These are phyloP conservation scores for Eryngium alpinum DNA, from an alignment of 140 eudicot species.

Conservation along the genomic window DNA sequence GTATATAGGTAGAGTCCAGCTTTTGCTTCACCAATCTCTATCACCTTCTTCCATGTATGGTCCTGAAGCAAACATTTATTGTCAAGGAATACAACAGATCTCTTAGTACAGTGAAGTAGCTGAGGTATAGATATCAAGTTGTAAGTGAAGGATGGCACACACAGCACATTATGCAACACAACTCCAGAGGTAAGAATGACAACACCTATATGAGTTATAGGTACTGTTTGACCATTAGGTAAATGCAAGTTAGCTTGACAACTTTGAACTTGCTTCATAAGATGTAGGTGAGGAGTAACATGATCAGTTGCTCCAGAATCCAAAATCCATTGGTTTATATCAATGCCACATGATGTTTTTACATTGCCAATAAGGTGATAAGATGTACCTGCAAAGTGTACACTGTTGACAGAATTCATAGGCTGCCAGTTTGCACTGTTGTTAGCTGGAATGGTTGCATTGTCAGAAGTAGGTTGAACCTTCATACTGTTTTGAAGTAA, in stretches of 20 bases:
- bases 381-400: too few relatives aligned
- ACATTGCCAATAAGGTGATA: too few relatives aligned
- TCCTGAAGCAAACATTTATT: not conserved
- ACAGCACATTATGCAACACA: not conserved
- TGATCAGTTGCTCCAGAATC: not conserved
- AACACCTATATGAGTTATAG: not conserved
- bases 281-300: not conserved
- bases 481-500: too few relatives aligned
- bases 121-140: not conserved
- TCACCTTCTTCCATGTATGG: not conserved
- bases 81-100: not conserved
- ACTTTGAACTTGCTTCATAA: too few relatives aligned
- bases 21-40: too few relatives aligned
- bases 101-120: not conserved
- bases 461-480: too few relatives aligned
- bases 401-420: too few relatives aligned
- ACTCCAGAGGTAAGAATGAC: not conserved
- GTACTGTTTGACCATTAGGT: not conserved
- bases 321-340: not conserved
- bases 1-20: too few relatives aligned
- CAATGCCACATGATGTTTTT: too few relatives aligned
- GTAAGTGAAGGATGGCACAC: not conserved
- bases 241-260: not conserved
- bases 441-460: too few relatives aligned
- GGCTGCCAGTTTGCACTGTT: too few relatives aligned